Conservation (phyloP, 306 rosid genomes). For the Vicia sativa region DNA sequence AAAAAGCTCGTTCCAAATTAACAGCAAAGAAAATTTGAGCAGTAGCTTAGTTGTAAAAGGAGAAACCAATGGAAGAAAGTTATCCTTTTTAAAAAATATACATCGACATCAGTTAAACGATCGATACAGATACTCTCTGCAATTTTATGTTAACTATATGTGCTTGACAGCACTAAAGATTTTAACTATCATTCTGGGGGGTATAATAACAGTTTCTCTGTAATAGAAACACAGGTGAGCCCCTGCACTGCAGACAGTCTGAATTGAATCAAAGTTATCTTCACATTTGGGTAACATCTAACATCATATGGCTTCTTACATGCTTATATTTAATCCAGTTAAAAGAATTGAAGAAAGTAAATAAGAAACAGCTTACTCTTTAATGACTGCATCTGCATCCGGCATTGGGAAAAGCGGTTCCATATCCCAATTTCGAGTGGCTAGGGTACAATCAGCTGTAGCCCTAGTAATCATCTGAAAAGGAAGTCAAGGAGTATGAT, state of each 20-base stretch:
- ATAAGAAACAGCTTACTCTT: constrained; percentile 57
- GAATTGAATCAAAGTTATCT: constrained; percentile 14
- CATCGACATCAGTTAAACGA: not conserved
- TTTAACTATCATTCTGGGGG: not conserved
- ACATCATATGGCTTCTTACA: constrained; percentile 22
- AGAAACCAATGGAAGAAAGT: constrained; percentile 6
- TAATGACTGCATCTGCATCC: constrained; percentile 53
- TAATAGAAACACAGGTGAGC: constrained; percentile 22
- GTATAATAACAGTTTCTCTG: not conserved
- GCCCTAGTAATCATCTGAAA: constrained; percentile 91
- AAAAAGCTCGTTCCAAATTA: constrained; percentile 1
- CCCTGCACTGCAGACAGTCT: constrained; percentile 7
- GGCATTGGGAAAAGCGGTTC: constrained; percentile 91
- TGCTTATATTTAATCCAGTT: constrained; percentile 2
- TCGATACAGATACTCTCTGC: not conserved
- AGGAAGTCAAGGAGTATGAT: constrained; percentile 27
- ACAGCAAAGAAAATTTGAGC: not conserved
- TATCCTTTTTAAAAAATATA: not conserved
- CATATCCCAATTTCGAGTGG: constrained; percentile 82
- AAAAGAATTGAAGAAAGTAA: constrained; percentile 16
- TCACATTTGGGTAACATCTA: constrained; percentile 5
- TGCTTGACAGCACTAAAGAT: constrained; percentile 11
- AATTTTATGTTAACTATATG: not conserved
- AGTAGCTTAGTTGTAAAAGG: constrained; percentile 11
- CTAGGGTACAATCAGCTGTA: constrained; percentile 88